Evolutionary conservation across 495 filamentous ascomycete genomes (phyloP).

Genomic region (Lasiosphaeria ovina): DNA sequence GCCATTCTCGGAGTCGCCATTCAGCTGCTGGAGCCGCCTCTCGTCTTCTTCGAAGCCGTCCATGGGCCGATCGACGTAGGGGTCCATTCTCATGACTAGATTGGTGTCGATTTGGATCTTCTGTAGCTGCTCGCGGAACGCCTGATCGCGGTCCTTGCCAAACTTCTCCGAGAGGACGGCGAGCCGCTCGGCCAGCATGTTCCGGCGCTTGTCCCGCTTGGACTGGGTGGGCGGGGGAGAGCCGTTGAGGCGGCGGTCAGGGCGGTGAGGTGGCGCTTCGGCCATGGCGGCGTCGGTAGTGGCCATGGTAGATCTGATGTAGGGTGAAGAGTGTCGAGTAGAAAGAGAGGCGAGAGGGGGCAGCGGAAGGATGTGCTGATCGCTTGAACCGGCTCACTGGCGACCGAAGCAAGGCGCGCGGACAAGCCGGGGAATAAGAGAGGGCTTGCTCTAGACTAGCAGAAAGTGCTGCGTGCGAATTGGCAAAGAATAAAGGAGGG

Average conservation of each 20-base stretch:
- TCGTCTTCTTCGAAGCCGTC: slow-evolving; percentile 69
- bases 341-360: background rate
- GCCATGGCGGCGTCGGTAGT: slow-evolving; percentile 29
- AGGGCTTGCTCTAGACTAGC: background rate
- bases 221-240: slow-evolving; percentile 46
- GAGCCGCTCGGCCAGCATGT: slow-evolving; percentile 72
- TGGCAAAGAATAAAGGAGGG: background rate
- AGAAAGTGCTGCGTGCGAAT: background rate
- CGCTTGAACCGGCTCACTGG: background rate
- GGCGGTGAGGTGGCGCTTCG: slow-evolving; percentile 22
- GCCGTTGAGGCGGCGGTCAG: slow-evolving; percentile 29
- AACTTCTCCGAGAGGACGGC: slow-evolving; percentile 70
- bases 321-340: background rate
- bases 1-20: slow-evolving; percentile 51
- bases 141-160: slow-evolving; percentile 71
- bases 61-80: slow-evolving; percentile 68
- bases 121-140: slow-evolving; percentile 86
- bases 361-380: background rate
- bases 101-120: slow-evolving; percentile 86
- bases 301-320: slow-evolving; percentile 26
- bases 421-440: background rate
- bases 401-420: background rate
- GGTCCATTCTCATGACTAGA: slow-evolving; percentile 78
- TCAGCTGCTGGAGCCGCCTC: slow-evolving; percentile 58
- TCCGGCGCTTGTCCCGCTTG: slow-evolving; percentile 88